Percentiles rank a stretch among this genome's conserved stretches.
These are phyloP conservation scores for Trichoderma koningii DNA, from an alignment of 2,329 filamentous ascomycete genomes.

Conservation along the genomic window DNA sequence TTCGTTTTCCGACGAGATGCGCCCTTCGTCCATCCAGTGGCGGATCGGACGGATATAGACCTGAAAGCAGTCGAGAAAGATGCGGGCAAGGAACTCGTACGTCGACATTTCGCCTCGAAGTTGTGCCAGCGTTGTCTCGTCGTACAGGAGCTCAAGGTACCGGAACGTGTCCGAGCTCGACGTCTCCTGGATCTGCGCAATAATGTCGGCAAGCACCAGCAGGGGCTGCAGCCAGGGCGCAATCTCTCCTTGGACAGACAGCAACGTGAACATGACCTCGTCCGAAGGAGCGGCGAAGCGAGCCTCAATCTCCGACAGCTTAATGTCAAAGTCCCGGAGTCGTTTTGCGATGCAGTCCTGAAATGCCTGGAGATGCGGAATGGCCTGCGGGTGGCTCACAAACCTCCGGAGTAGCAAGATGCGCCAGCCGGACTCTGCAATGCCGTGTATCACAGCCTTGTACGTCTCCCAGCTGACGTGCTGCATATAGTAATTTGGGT, in stretches of 20 bases:
- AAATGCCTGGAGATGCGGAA: slow-evolving; percentile 70
- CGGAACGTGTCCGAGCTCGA: slow-evolving; percentile 60
- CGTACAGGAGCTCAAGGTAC: slow-evolving; percentile 78
- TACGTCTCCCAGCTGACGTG: slow-evolving; percentile 55
- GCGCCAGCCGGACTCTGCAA: slow-evolving; percentile 51
- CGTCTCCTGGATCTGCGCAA: slow-evolving; percentile 57
- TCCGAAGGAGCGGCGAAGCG: slow-evolving; percentile 56
- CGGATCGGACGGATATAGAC: slow-evolving; percentile 80
- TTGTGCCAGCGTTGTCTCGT: slow-evolving; percentile 69
- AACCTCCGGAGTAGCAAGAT: slow-evolving; percentile 52
- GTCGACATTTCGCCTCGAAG: slow-evolving; percentile 62
- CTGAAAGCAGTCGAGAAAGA: slow-evolving; percentile 81
- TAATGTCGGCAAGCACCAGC: slow-evolving; percentile 60
- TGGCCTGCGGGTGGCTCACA: slow-evolving; percentile 46
- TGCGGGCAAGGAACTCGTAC: slow-evolving; percentile 64
- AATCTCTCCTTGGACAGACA: slow-evolving; percentile 62
- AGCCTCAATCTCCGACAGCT: slow-evolving; percentile 61
- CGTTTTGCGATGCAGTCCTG: slow-evolving; percentile 62
- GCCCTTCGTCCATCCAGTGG: slow-evolving; percentile 81
- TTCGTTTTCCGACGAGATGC: slow-evolving; percentile 64
- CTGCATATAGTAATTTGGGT: slow-evolving; percentile 48
- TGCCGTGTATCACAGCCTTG: slow-evolving; percentile 49
- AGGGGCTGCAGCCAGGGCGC: slow-evolving; percentile 56
- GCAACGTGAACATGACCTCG: slow-evolving; percentile 66
- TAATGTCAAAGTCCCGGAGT: slow-evolving; percentile 59